A percentile compares a stretch with the other conserved stretches of the same genome.
phyloP scores from a whole-genome alignment of 2,329 filamentous ascomycete species.

The Coccinonectria pachysandricola region DNA sequence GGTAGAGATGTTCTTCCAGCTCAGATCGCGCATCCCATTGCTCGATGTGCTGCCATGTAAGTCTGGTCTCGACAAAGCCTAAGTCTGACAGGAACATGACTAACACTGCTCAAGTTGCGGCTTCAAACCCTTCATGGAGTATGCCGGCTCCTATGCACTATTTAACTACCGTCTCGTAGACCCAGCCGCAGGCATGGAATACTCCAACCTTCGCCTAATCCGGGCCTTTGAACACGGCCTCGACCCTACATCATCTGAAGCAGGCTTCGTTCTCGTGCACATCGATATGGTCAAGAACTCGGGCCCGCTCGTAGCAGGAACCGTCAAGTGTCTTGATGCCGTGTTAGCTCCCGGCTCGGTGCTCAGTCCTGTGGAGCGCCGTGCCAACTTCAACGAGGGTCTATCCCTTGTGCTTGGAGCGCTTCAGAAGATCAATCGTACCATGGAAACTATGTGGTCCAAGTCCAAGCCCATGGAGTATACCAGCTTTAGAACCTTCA shows the following conservation, averaged over 20 bases:
- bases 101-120: too few relatives aligned
- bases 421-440: conserved; percentile 55
- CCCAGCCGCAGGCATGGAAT: conserved; percentile 45
- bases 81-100: too few relatives aligned
- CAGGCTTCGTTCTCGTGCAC: conserved; percentile 91
- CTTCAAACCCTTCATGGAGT: conserved; percentile 10
- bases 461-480: conserved; percentile 78
- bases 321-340: conserved; percentile 56
- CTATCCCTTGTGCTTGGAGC: conserved; percentile 51
- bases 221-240: conserved; percentile 87
- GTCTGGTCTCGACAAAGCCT: too few relatives aligned
- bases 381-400: conserved; percentile 53
- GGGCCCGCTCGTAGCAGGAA: conserved; percentile 63
- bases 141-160: conserved; percentile 57
- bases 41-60: conserved; percentile 76
- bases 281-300: conserved; percentile 92
- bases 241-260: conserved; percentile 78
- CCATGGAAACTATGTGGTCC: conserved; percentile 88
- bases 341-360: conserved; percentile 20
- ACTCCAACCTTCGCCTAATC: conserved; percentile 67
- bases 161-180: conserved; percentile 56
- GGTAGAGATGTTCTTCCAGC: conserved; percentile 63
- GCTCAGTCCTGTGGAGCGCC: conserved; percentile 24
- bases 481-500: conserved; percentile 87
- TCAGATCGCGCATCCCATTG: conserved; percentile 70